Percentiles rank a stretch among this genome's conserved stretches.
phyloP scores from a whole-genome alignment of 345 rosid species.

The Kandelia obovata region DNA sequence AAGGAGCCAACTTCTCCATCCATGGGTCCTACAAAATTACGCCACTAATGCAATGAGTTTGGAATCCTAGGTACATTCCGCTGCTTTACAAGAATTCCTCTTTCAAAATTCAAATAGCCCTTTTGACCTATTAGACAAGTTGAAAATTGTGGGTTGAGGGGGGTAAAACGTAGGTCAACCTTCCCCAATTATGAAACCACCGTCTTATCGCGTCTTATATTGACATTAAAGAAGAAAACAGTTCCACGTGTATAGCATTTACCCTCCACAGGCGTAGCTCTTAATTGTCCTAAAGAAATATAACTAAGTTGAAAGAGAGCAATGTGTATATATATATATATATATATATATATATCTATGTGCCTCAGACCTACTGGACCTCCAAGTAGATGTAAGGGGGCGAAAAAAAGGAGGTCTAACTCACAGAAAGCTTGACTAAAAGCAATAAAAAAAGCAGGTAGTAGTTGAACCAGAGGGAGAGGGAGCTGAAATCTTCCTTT shows the following conservation, averaged over 20 bases:
- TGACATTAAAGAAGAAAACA: background rate
- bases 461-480: background rate
- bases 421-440: background rate
- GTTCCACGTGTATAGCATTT: background rate
- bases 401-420: no score
- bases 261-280: background rate
- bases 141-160: conserved; percentile 15
- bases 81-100: conserved; percentile 1
- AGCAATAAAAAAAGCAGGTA: background rate
- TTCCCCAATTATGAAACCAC: conserved; percentile 12
- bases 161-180: conserved; percentile 34
- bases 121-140: conserved; percentile 34
- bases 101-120: conserved; percentile 10
- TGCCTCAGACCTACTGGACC: no score
- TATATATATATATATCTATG: no score
- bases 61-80: conserved; percentile 45
- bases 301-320: no score
- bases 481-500: conserved; percentile 26
- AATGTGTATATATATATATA: no score
- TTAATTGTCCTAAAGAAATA: no score
- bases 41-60: conserved; percentile 26
- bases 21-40: conserved; percentile 30
- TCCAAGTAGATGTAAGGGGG: no score
- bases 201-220: background rate
- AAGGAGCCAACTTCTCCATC: conserved; percentile 19